Conservation (phyloP, 1,284 basidiomycete species). For the Rhodotorula sp. region DNA sequence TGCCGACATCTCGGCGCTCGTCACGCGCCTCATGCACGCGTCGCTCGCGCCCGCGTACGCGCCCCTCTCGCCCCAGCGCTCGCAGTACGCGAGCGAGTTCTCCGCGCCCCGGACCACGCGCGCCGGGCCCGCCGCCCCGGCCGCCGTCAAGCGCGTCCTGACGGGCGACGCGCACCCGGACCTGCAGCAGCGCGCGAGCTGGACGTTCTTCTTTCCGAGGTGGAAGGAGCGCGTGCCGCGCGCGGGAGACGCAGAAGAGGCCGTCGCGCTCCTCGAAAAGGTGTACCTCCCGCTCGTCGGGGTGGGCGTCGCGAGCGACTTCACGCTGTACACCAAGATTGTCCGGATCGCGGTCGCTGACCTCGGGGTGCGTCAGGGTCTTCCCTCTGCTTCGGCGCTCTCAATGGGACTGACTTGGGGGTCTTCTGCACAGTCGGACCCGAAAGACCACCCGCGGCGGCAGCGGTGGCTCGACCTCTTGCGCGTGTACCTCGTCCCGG, state of each 20-base stretch:
- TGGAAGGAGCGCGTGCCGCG: conserved; percentile 74
- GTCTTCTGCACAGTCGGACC: conserved; percentile 4
- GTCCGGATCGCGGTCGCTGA: conserved; percentile 19
- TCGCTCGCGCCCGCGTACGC: conserved; percentile 47
- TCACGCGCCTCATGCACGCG: conserved; percentile 47
- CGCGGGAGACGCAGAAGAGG: conserved; percentile 65
- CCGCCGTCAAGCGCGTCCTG: not conserved
- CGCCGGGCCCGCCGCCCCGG: not conserved
- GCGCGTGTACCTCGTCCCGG: conserved; percentile 79
- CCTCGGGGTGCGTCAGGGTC: conserved; percentile 27
- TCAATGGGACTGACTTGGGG: not conserved
- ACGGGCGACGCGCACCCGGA: conserved; percentile 15
- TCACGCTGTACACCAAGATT: conserved; percentile 22
- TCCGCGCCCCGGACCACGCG: conserved; percentile 4
- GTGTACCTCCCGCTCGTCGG: conserved; percentile 55
- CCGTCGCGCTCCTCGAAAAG: conserved; percentile 50
- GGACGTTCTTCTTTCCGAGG: conserved; percentile 83
- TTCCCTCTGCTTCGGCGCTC: too few relatives aligned
- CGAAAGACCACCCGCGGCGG: conserved; percentile 17
- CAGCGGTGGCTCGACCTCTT: conserved; percentile 73
- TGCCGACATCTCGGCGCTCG: conserved; percentile 78
- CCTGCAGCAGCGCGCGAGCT: conserved; percentile 58
- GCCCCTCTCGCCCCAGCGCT: conserved; percentile 20
- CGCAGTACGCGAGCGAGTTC: conserved; percentile 20
- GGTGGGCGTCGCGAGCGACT: conserved; percentile 24